Base-by-base conservation (phyloP, 139 green algal species). In the Coccomyxa sp. region DNA sequence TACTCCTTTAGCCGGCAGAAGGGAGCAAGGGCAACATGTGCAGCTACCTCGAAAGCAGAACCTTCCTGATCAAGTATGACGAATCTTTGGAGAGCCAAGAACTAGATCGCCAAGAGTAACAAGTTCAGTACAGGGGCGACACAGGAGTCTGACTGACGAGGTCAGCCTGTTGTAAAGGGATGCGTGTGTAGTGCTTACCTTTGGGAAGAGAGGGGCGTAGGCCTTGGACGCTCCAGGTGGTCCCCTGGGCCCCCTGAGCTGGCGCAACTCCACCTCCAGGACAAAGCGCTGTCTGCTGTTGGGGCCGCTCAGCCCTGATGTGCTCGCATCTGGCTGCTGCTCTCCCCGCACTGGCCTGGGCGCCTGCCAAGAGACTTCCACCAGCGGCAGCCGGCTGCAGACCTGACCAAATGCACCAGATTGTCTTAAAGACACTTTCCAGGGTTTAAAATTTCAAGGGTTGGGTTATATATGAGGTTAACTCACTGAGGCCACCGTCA, bases 131-230 rank as follows among this genome's bases (percentile, higher is more conserved):
- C 38, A 51, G 7, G 7, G 38, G 3, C 3, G 3, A 51, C 3
- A 51, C 38, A 51, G 38, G 3, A 51, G 3, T 51, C 38, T 51
- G 7, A 51, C 7, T 51, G 38, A 7, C 59, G 27, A 60, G 17
- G 21, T 27, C 67, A 18, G 58, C 1, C 79, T 58, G 45, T 30
- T 18, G 27, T 38, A 60, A 14, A 68, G 58, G 38, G 38, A 51
- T 3, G 38, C 38, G 3, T 11, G 66, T 25, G 81, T 67, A 67
- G 51, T 16, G 67, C 79, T 4, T 82, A 90, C 92, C 92, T 97
- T 98, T 67, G 94, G 93, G 79, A 97, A 98, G 28, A 88, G 88
- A 0, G 95, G 95, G 11, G 93, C 90, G 81, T 95, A 96, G 21
- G 91, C 63, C 92, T 13, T 92, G 38, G 38, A 51, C 3, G 89